Evolutionary conservation across 1,139 yeast species (phyloP).

Genomic region (Candida neerlandica): DNA sequence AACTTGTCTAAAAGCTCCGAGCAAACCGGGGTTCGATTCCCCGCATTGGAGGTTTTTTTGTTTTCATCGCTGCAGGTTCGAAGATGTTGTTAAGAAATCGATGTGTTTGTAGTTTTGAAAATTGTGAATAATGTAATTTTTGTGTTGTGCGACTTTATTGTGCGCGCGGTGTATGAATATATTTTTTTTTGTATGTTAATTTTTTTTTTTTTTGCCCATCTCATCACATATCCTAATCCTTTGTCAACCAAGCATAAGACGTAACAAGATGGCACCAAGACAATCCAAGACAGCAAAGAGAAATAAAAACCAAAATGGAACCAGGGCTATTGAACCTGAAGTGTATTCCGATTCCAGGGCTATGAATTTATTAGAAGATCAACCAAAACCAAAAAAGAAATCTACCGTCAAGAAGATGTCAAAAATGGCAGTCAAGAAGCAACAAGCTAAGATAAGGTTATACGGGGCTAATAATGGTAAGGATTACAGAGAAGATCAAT

Average conservation of each 20-base stretch:
- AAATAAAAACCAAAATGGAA: constrained; percentile 51
- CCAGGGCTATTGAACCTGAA: constrained; percentile 65
- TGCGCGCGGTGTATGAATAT: neutral
- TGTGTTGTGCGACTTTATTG: neutral
- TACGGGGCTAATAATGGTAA: constrained; percentile 71
- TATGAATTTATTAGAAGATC: constrained; percentile 60
- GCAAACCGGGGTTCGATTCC: constrained; percentile 12
- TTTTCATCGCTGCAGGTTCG: constrained; percentile 6
- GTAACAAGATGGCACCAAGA: constrained; percentile 53
- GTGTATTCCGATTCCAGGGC: constrained; percentile 66
- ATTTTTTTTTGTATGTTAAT: neutral
- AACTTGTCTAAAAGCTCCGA: constrained; percentile 1
- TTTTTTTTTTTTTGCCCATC: constrained; percentile 8
- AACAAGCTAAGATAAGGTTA: constrained; percentile 62
- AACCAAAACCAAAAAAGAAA: constrained; percentile 67
- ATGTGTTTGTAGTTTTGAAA: neutral
- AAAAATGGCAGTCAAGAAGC: constrained; percentile 61
- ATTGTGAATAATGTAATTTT: neutral
- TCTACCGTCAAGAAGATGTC: constrained; percentile 53
- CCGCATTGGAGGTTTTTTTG: constrained; percentile 7
- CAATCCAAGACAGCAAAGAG: constrained; percentile 64
- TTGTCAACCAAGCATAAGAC: neutral
- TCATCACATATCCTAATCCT: constrained; percentile 2
- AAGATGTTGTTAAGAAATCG: too few species aligned
- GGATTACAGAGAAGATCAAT: constrained; percentile 74